Base-by-base conservation (phyloP, 2,329 filamentous ascomycete species). In the Aspergillus sergii region DNA sequence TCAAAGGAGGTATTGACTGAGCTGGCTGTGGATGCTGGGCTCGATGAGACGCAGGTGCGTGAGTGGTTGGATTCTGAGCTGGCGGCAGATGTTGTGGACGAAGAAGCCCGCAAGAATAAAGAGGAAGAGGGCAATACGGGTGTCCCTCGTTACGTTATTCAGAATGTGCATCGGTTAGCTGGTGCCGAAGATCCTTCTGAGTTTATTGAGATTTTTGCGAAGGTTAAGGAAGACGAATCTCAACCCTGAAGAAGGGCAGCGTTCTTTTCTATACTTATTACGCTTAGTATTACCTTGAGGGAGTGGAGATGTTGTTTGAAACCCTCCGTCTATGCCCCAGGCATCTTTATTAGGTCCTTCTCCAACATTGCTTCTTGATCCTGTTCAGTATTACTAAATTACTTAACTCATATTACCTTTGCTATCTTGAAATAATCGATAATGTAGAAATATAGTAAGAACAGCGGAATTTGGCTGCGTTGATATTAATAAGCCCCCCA, bases 21-120 rank as follows among this genome's bases (percentile, higher is more conserved):
- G 21, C 62, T 72, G 14, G 75, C 72, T 14, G 57, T 60, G 5
- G 57, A 54, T 10, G 67, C 65, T 30, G 71, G 69, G 1, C 7
- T 78, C 12, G 51, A 60, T 19, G 59, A 50, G 9, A 63, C 21
- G 1, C 68, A 71, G 34, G 46, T 59, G 57, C 50, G 67, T 0
- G 57, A 46, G 19, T 66, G 59, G 34, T 36, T 70, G 21, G 16
- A 53, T 11, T 62, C 66, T 12, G 36, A 46, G 10, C 64, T 80
- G 79, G 68, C 75, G 72, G 34, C 62, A 78, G 46, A 67, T 74
- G 67, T 72, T 76, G 58, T 77, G 75, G 68, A 80, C 77, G 68
- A 69, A 72, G 75, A 81, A 81, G 59, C 80, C 19, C 41, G 36
- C 43, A 60, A 32, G 10, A 60, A 58, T 41, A 62, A 43, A 32